A percentile compares a stretch with the other conserved stretches of the same genome.
These are phyloP conservation scores for Entomortierella parvispora DNA, from an alignment of 192 early-diverging fungal species.

Conservation along the genomic window DNA sequence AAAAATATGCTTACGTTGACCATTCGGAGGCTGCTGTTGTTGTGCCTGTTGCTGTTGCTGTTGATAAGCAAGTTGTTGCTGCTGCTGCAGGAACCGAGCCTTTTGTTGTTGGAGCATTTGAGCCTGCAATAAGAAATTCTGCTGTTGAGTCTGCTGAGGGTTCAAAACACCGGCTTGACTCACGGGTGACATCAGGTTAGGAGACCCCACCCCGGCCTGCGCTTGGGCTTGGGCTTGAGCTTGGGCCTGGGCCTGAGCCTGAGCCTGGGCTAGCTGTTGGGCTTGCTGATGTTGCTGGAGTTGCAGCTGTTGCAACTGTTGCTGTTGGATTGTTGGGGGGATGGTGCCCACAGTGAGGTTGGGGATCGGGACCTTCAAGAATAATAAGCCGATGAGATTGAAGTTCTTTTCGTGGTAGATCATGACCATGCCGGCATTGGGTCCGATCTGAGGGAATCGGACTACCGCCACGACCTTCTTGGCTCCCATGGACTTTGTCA, in stretches of 20 bases:
- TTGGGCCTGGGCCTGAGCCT: constrained; percentile 2
- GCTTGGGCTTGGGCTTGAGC: constrained; percentile 8
- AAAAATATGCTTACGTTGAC: constrained; percentile 15
- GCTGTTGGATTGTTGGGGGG: not conserved
- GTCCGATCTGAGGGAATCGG: constrained; percentile 43
- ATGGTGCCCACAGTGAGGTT: constrained; percentile 10
- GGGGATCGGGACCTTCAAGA: constrained; percentile 42
- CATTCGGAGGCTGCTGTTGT: constrained; percentile 15
- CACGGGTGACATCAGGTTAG: constrained; percentile 23
- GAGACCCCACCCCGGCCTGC: constrained; percentile 16
- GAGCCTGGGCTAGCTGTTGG: constrained; percentile 8
- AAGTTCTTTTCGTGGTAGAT: constrained; percentile 46
- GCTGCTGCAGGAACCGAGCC: constrained; percentile 16
- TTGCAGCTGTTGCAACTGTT: constrained; percentile 21
- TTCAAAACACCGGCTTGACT: constrained; percentile 16
- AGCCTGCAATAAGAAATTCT: constrained; percentile 30
- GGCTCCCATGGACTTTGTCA: constrained; percentile 29
- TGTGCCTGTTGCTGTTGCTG: constrained; percentile 28
- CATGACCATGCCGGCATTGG: constrained; percentile 38
- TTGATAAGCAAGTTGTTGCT: constrained; percentile 21
- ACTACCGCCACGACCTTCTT: constrained; percentile 36
- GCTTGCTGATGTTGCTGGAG: constrained; percentile 17
- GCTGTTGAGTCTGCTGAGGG: constrained; percentile 24
- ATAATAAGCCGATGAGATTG: constrained; percentile 40
- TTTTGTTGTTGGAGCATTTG: constrained; percentile 35